These are phyloP conservation scores for Didymella lethalis DNA, from an alignment of 2,329 filamentous ascomycete genomes.

Conservation along the genomic window DNA sequence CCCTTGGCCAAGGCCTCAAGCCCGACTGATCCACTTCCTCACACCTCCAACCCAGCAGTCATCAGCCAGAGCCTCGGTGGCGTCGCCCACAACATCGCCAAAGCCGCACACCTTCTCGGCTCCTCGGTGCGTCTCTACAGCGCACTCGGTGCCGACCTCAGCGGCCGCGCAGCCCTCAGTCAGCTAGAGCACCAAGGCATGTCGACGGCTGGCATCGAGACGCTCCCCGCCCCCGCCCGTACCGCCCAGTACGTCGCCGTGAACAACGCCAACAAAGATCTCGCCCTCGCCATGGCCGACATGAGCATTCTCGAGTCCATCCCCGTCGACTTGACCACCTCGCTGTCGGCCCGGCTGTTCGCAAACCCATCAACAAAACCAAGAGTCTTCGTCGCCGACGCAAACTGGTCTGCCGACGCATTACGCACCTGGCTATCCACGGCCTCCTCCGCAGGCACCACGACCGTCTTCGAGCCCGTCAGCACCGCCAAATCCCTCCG, in stretches of 20 bases:
- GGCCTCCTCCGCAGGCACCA: conserved; percentile 52
- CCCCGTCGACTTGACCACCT: conserved; percentile 29
- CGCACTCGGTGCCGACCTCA: conserved; percentile 79
- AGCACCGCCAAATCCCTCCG: conserved; percentile 78
- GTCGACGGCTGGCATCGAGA: conserved; percentile 67
- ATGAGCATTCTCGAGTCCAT: conserved; percentile 78
- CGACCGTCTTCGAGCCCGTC: conserved; percentile 86
- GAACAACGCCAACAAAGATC: conserved; percentile 82
- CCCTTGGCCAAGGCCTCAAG: conserved; percentile 53
- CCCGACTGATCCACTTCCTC: conserved; percentile 60
- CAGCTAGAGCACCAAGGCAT: conserved; percentile 71
- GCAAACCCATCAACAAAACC: conserved; percentile 50
- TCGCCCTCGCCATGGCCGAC: conserved; percentile 94
- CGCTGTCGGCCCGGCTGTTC: conserved; percentile 28
- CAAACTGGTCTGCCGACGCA: conserved; percentile 77
- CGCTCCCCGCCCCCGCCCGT: conserved; percentile 58
- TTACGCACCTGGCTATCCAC: conserved; percentile 73
- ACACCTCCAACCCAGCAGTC: conserved; percentile 85
- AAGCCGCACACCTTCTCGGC: conserved; percentile 77
- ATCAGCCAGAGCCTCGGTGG: conserved; percentile 88
- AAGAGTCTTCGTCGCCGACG: conserved; percentile 85
- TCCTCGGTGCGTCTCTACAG: conserved; percentile 77
- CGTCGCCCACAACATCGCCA: conserved; percentile 89
- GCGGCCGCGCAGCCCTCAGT: conserved; percentile 75
- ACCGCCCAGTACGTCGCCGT: conserved; percentile 93